These are phyloP conservation scores for Psilocybe tampanensis DNA, from an alignment of 768 basidiomycete species.

Conservation along the genomic window DNA sequence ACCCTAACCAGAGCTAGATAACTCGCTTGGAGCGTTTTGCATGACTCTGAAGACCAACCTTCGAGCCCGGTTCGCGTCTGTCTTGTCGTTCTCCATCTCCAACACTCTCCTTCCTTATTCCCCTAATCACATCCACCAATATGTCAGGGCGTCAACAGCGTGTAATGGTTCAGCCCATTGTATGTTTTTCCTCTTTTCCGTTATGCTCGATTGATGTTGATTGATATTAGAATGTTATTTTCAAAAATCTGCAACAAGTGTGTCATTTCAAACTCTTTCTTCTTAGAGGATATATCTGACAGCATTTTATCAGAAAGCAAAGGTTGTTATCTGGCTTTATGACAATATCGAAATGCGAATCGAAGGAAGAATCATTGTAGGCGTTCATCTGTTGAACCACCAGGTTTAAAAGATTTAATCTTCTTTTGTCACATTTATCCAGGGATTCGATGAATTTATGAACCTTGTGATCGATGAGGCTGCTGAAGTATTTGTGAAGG, in stretches of 20 bases:
- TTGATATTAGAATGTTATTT: slow-evolving; percentile 82
- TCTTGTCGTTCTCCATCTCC: slow-evolving; percentile 12
- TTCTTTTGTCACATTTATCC: not conserved
- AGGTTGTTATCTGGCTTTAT: slow-evolving; percentile 93
- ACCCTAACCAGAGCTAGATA: slow-evolving; percentile 22
- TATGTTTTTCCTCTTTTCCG: slow-evolving; percentile 41
- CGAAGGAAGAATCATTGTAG: slow-evolving; percentile 92
- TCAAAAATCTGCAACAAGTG: slow-evolving; percentile 94
- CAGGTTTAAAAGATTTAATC: too few relatives aligned
- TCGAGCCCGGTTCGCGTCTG: slow-evolving; percentile 7
- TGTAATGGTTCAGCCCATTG: slow-evolving; percentile 99
- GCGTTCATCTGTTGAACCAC: too few relatives aligned
- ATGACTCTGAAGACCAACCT: not conserved
- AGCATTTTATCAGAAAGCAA: slow-evolving; percentile 59
- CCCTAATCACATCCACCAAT: slow-evolving; percentile 27
- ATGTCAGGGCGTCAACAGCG: slow-evolving; percentile 95
- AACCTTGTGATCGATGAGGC: slow-evolving; percentile 96
- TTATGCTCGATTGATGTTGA: slow-evolving; percentile 8
- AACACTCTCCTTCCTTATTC: slow-evolving; percentile 14
- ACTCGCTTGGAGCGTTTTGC: not conserved
- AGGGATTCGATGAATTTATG: slow-evolving; percentile 99
- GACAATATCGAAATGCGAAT: slow-evolving; percentile 97
- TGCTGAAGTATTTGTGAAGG: slow-evolving; percentile 88
- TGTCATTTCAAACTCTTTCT: slow-evolving; percentile 2
- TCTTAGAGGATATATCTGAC: not conserved